Base-by-base conservation (phyloP, 495 filamentous ascomycete genomes). In the Endocarpon pusillum region DNA sequence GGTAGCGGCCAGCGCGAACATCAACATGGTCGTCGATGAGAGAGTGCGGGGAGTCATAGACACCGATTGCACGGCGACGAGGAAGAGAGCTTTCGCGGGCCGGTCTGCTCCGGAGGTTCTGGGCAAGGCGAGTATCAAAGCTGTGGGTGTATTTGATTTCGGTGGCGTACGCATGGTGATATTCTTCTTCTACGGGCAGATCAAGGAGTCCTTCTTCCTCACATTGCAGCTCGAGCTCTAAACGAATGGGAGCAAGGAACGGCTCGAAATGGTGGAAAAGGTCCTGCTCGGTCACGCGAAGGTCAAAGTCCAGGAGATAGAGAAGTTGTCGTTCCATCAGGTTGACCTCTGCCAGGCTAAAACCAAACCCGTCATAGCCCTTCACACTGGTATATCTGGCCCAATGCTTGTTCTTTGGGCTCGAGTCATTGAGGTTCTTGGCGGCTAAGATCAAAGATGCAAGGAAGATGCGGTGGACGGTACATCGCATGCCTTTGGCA, bases 401-500 rank as follows among this genome's bases (percentile, higher is more conserved):
- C 89, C 89, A 97, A 64, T 97, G 89, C 73, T 94, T 96, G 70
- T 97, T 97, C 76, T 96, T 96, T 33, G 91, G 89, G 18, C 84
- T 92, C 32, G 86, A 93, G 61, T 83, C 78, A 46, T 83, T 83
- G 30, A 83, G 53, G 48, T 83, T 80, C 66, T 83, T 83, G 6
- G 78, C 77, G 6, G 78, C 73, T 19, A 83, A 67, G 40, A 83
- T 83, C 37, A 83, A 67, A 7, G 75, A 71, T n/a, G 78, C 78
- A 15, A 83, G 70, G 57, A 83, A 82, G 56, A 83, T 83, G 21
- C 78, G 73, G 53, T 97, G 89, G 27, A 89, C 85, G 10, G 89
- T 97, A 64, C 89, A 97, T 26, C 81, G 79, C 62, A 96, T 81
- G 43, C 89, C 89, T 64, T 94, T 96, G 45, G 89, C 91, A 44